A percentile compares a stretch with the other conserved stretches of the same genome.
Evolutionary conservation across 1,284 basidiomycete genomes (phyloP).

Genomic region (Apiotrichum gamsii): DNA sequence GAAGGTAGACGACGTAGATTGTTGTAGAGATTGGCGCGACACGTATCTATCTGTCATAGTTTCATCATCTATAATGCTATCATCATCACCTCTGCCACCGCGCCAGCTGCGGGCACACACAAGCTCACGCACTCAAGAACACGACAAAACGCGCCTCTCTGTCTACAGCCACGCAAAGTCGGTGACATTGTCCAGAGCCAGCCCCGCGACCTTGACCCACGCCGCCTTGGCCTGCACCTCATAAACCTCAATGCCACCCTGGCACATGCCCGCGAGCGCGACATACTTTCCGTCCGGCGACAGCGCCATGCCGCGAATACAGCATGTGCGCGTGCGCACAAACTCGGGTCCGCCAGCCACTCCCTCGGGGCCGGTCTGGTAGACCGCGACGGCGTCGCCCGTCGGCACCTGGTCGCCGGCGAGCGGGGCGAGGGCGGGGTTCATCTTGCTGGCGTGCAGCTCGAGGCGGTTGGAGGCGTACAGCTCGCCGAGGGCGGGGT

Average conservation of each 20-base stretch:
- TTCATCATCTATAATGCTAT: too few relatives aligned
- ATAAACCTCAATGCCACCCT: conserved; percentile 40
- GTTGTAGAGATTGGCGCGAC: too few relatives aligned
- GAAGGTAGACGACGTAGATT: too few relatives aligned
- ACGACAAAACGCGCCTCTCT: too few relatives aligned
- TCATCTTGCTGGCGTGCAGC: conserved; percentile 28
- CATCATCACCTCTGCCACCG: too few relatives aligned
- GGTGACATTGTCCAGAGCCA: conserved; percentile 58
- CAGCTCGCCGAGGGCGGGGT: conserved; percentile 27
- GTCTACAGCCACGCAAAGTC: conserved; percentile 35
- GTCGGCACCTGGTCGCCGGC: conserved; percentile 10
- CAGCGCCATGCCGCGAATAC: conserved; percentile 38
- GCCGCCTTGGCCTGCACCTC: conserved; percentile 17
- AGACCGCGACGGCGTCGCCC: conserved; percentile 42
- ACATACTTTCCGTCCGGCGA: conserved; percentile 40
- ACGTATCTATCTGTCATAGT: too few relatives aligned
- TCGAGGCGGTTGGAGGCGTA: conserved; percentile 45
- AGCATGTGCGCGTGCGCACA: conserved; percentile 35
- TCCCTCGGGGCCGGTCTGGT: conserved; percentile 26
- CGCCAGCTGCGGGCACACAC: too few relatives aligned
- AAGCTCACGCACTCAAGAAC: too few relatives aligned
- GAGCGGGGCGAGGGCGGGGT: not conserved
- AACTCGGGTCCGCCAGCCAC: conserved; percentile 25
- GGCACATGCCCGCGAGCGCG: conserved; percentile 40
- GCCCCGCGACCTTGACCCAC: conserved; percentile 50